Evolutionary conservation across 192 early-diverging fungal species (phyloP).

Genomic region (Backusella macrospora): DNA sequence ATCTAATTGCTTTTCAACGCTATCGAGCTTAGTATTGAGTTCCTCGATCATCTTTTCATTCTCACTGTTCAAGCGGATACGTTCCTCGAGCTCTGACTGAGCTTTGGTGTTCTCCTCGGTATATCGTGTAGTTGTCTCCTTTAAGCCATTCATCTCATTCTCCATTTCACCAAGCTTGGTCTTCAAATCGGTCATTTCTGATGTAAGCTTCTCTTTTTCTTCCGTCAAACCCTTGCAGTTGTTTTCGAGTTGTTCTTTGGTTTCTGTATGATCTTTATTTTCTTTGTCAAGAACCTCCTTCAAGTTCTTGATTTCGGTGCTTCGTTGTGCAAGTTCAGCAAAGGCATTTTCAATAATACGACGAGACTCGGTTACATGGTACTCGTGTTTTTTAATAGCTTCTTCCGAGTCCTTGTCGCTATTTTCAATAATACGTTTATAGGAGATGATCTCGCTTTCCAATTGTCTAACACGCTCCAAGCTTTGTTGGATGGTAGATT

Average conservation of each 20-base stretch:
- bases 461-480: conserved; percentile 3
- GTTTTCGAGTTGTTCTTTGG: background rate
- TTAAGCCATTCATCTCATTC: background rate
- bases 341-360: background rate
- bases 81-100: background rate
- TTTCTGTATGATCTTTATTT: background rate
- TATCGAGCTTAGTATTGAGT: background rate
- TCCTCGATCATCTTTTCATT: background rate
- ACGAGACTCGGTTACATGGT: background rate
- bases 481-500: background rate
- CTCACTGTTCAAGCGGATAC: background rate
- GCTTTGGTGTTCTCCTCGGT: background rate
- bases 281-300: background rate
- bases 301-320: background rate
- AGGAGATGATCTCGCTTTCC: background rate
- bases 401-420: background rate
- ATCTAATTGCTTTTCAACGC: background rate
- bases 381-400: background rate
- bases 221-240: background rate
- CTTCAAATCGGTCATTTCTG: background rate
- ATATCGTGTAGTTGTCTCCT: background rate
- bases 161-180: conserved; percentile 3
- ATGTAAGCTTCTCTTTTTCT: background rate
- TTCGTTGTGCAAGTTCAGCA: background rate
- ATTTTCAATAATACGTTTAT: background rate